Conservation (phyloP, 129 eudicot genomes). For the Scalesia atractyloides region DNA sequence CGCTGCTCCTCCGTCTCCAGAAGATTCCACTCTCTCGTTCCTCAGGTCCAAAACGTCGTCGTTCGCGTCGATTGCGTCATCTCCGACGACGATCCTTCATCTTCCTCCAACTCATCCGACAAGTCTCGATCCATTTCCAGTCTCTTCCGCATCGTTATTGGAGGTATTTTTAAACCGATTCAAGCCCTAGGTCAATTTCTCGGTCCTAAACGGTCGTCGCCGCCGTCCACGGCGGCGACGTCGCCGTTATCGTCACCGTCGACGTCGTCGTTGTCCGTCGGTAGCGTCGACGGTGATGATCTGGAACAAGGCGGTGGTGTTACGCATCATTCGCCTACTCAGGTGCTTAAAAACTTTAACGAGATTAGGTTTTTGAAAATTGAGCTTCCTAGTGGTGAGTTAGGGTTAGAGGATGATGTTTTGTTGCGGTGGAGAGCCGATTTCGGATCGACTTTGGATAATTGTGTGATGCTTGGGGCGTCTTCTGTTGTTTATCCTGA, state of each 20-base stretch:
- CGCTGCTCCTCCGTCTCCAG: slow-evolving; percentile 63
- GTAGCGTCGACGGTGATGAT: slow-evolving; percentile 26
- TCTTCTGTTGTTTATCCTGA: slow-evolving; percentile 47
- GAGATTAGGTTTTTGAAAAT: slow-evolving; percentile 55
- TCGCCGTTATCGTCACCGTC: not conserved
- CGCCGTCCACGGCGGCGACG: not conserved
- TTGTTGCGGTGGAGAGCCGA: slow-evolving; percentile 74
- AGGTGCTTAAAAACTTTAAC: slow-evolving; percentile 60
- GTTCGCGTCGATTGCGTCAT: slow-evolving; percentile 85
- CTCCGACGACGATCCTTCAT: slow-evolving; percentile 59
- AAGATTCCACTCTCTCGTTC: slow-evolving; percentile 60
- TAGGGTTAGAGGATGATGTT: slow-evolving; percentile 72
- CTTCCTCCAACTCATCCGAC: slow-evolving; percentile 15
- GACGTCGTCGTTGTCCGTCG: slow-evolving; percentile 20
- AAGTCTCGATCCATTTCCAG: slow-evolving; percentile 50
- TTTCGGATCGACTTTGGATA: slow-evolving; percentile 82
- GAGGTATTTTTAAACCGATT: slow-evolving; percentile 57
- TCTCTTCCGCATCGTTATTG: slow-evolving; percentile 42
- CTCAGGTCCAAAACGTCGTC: slow-evolving; percentile 75
- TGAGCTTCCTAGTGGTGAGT: slow-evolving; percentile 79
- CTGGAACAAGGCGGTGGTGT: slow-evolving; percentile 38
- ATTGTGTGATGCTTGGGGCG: slow-evolving; percentile 86
- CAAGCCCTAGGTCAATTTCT: slow-evolving; percentile 60
- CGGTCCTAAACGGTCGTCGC: slow-evolving; percentile 27
- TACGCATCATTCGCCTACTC: slow-evolving; percentile 81